phyloP scores from a whole-genome alignment of 2,329 filamentous ascomycete species.

The Talaromyces sp. region DNA sequence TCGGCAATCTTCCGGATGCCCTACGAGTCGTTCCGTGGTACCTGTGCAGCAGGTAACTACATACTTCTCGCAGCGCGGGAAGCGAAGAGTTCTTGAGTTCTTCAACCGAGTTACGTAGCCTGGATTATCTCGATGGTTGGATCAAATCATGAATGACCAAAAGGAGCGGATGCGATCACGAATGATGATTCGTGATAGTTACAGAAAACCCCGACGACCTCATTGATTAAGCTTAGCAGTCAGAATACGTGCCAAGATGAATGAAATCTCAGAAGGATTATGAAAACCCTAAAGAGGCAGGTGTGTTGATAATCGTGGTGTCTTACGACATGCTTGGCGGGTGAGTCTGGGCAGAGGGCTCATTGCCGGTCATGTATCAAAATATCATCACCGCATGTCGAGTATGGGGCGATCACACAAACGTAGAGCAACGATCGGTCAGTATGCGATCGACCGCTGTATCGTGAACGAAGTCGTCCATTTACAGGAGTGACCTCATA shows the following conservation, averaged over 20 bases:
- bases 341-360: not conserved
- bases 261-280: not conserved
- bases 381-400: not conserved
- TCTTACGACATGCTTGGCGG: not conserved
- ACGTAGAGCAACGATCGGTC: not conserved
- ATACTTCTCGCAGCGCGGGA: not conserved
- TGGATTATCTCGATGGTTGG: too few relatives aligned
- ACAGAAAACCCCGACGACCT: not conserved
- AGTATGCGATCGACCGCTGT: not conserved
- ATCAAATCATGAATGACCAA: too few relatives aligned
- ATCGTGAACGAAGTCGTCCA: not conserved
- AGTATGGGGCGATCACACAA: not conserved
- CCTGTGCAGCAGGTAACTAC: not conserved
- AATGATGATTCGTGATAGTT: too few relatives aligned
- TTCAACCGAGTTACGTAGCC: too few relatives aligned
- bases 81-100: not conserved
- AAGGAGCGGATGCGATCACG: too few relatives aligned
- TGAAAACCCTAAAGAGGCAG: not conserved
- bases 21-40: constrained; percentile 1
- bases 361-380: not conserved
- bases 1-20: constrained; percentile 2
- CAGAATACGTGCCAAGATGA: not conserved
- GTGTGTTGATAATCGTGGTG: not conserved
- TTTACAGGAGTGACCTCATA: not conserved
- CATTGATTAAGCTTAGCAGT: not conserved